These are phyloP conservation scores for Serendipita vermifera DNA, from an alignment of 768 basidiomycete genomes.

Conservation along the genomic window DNA sequence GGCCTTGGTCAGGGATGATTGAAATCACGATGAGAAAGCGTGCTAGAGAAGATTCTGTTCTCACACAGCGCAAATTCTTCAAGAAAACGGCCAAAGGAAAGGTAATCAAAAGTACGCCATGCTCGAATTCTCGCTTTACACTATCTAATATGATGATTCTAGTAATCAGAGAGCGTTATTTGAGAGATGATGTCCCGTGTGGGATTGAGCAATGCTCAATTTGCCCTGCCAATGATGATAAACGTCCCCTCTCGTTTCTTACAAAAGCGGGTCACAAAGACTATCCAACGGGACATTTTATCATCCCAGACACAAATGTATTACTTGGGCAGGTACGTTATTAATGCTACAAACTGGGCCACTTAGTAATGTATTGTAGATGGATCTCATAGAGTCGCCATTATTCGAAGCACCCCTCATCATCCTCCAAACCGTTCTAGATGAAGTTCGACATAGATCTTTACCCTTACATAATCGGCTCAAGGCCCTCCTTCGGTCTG, in stretches of 20 bases:
- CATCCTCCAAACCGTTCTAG: constrained; percentile 86
- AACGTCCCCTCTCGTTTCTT: constrained; percentile 40
- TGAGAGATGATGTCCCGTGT: constrained; percentile 83
- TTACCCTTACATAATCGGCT: constrained; percentile 87
- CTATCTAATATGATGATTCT: background rate
- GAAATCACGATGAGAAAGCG: constrained; percentile 65
- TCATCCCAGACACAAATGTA: constrained; percentile 91
- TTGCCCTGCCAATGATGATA: constrained; percentile 36
- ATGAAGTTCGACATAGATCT: constrained; percentile 91
- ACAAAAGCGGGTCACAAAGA: constrained; percentile 46
- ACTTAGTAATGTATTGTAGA: constrained; percentile 33
- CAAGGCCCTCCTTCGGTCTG: constrained; percentile 68
- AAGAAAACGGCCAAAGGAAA: constrained; percentile 92
- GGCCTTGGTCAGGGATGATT: constrained; percentile 26
- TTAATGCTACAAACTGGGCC: background rate
- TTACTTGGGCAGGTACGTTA: constrained; percentile 69
- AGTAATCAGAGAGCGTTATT: constrained; percentile 90
- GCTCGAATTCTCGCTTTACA: background rate
- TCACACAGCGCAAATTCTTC: constrained; percentile 85
- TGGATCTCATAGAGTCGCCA: constrained; percentile 82
- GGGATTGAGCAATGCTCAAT: constrained; percentile 58
- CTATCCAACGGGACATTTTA: constrained; percentile 58
- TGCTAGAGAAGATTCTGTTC: constrained; percentile 51
- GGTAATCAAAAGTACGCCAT: constrained; percentile 68
- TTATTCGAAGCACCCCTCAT: constrained; percentile 70